Base-by-base conservation (phyloP, 192 early-diverging fungal genomes). In the Mortierella alpina region DNA sequence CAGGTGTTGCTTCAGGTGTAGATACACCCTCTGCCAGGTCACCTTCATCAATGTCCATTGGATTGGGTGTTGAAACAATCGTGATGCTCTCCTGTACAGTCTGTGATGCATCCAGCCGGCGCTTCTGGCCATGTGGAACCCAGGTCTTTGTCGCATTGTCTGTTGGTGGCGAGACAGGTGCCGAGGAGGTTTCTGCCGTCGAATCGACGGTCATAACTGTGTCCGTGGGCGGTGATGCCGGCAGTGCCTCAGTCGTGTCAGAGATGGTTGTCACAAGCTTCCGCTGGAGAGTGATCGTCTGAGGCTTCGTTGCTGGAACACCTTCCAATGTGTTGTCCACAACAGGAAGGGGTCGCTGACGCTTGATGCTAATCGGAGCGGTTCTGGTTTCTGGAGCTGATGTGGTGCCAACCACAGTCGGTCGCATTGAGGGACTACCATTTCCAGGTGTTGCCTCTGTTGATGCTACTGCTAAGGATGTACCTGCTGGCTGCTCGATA, bases 41-140 rank as follows among this genome's bases (percentile, higher is more conserved):
- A 23, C 50, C 50, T 10, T 76, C 69, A 47, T 80, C 77, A 17
- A 72, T 12, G 52, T 80, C 77, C 5, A 59, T 56, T n/a, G 77
- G 77, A 13, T 60, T 60, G 10, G 77, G 77, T 23, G 77, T 80
- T 14, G 77, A 80, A 18, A 72, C 77, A 45, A 80, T 66, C 18
- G 77, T 64, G 31, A 80, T 80, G 20, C n/a, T 68, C 22, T 80
- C 77, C 47, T 72, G 77, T 12, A 80, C 55, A 48, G 49, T 72
- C 42, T 80, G 70, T n/a, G 70, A 72, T 4, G 77, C 65, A 23
- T 80, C 69, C 56, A 57, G 70, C 18, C 77, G 77, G 48, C 77
- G 77, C 48, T 80, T 80, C 53, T 72, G 70, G 13, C 77, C 77
- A 58, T 80, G 77, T 2, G 69, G 77, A 1, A 52, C 31, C 10